Base-by-base conservation (phyloP, 2,329 filamentous ascomycete species). In the Monilinia laxa region DNA sequence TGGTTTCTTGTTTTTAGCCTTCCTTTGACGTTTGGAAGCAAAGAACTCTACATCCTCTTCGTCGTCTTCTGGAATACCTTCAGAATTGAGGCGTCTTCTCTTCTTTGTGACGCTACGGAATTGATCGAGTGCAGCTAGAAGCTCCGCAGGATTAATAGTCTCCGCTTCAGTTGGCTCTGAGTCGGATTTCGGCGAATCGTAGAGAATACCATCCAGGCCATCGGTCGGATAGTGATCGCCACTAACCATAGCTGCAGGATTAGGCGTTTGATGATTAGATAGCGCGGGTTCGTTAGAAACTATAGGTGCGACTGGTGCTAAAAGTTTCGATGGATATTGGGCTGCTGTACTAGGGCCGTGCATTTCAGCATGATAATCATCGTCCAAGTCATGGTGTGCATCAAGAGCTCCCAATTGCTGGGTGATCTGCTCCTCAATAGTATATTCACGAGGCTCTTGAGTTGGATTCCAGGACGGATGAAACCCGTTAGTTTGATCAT, bases 131-230 rank as follows among this genome's bases (percentile, higher is more conserved):
- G 70, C 65, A n/a, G 69, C 66, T 14, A 73, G 16, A 11, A 75
- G 68, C 47, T 74, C 72, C 53, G 72, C 73, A 51, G 73, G 64
- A 52, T 71, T 67, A 38, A 74, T 42, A 57, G 70, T 73, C 20
- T 64, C 40, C 35, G 20, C 42, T 16, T 71, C 67, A 49, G 69
- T 66, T 10, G 53, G 28, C 6, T 68, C 65, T 12, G 53, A 68
- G 64, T 72, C 58, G 14, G 66, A 53, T 56, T 70, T 68, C 16
- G 74, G 74, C 31, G 70, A 66, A 68, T 75, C 72, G 47, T 74
- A 76, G 20, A 75, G 67, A 65, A 77, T 77, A 52, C 67, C 73
- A 55, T 77, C 75, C 42, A 68, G 55, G 25, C 71, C 71, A 23
- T 66, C 70, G 67, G 73, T 68, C 55, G 71, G 69, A 52, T 75